Percentiles rank a stretch among this genome's conserved stretches.
Evolutionary conservation across 768 basidiomycete species (phyloP).

Genomic region (Roridomyces roridus): DNA sequence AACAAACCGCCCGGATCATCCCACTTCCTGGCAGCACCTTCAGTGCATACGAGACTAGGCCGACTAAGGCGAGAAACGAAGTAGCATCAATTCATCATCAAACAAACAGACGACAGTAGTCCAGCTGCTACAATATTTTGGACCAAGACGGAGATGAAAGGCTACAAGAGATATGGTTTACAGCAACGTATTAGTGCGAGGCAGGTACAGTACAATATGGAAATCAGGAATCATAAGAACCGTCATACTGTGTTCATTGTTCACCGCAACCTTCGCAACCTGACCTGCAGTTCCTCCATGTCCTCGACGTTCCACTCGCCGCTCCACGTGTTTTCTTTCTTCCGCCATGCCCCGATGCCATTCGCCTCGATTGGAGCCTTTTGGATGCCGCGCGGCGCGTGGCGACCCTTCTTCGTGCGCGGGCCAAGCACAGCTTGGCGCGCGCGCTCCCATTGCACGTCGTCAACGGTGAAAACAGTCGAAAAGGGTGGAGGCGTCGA

Average conservation of each 20-base stretch:
- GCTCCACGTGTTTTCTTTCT: slow-evolving; percentile 37
- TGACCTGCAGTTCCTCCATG: slow-evolving; percentile 28
- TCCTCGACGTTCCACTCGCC: slow-evolving; percentile 42
- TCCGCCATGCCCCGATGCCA: slow-evolving; percentile 24
- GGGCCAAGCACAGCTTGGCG: slow-evolving; percentile 11
- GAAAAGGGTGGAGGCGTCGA: slow-evolving; percentile 23
- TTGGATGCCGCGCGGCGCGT: slow-evolving; percentile 11
- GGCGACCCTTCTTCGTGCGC: slow-evolving; percentile 1
- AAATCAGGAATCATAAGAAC: neutral
- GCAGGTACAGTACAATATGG: too few relatives aligned
- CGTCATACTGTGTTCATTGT: neutral
- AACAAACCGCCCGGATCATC: too few relatives aligned
- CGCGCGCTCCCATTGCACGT: slow-evolving; percentile 20
- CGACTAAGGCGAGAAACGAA: neutral
- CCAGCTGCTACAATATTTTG: too few relatives aligned
- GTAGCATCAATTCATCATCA: neutral
- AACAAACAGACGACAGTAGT: neutral
- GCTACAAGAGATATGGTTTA: too few relatives aligned
- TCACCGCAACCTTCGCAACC: slow-evolving; percentile 12
- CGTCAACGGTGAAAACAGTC: slow-evolving; percentile 17
- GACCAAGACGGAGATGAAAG: too few relatives aligned
- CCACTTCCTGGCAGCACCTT: too few relatives aligned
- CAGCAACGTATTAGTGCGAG: too few relatives aligned
- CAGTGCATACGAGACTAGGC: too few relatives aligned
- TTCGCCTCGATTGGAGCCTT: slow-evolving; percentile 8